These are phyloP conservation scores for Leishmania amazonensis DNA, from an alignment of 208 protist species.

Conservation along the genomic window DNA sequence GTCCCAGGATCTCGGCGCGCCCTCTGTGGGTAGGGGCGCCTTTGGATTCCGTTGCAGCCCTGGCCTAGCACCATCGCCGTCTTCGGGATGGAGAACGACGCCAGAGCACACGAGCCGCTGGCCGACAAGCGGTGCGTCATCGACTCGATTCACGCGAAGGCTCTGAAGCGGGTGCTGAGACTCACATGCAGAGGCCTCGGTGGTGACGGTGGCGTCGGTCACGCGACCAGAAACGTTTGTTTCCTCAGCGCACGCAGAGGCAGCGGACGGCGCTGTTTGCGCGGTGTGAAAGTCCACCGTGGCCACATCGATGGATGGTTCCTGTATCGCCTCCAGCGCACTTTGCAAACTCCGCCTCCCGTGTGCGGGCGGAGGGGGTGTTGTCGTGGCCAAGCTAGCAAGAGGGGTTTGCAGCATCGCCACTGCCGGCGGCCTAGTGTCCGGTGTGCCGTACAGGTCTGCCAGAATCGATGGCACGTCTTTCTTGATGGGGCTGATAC, in stretches of 20 bases:
- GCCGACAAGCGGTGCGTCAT: not conserved
- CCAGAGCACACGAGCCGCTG: not conserved
- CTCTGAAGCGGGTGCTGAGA: not conserved
- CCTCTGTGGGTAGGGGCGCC: not conserved
- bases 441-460: conserved; percentile 38
- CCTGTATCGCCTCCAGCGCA: not conserved
- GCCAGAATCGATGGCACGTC: conserved; percentile 39
- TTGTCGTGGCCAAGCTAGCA: not conserved
- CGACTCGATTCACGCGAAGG: not conserved
- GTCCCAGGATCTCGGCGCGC: conserved; percentile 5
- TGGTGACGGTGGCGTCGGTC: not conserved
- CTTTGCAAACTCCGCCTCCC: not conserved
- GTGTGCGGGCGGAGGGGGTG: not conserved
- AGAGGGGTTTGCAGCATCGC: not conserved
- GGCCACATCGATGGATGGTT: not conserved
- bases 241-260: not conserved
- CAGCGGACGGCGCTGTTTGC: conserved; percentile 10
- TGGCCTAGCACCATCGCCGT: not conserved
- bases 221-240: not conserved
- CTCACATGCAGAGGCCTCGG: not conserved
- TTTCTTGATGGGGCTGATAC: conserved; percentile 51
- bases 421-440: not conserved
- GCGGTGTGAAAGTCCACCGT: conserved; percentile 20
- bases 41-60: not conserved
- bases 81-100: not conserved